Evolutionary conservation across 129 eudicot genomes (phyloP), one percentile per base, ranked within the genome.

Genomic region (Pulicaria dysenterica): DNA sequence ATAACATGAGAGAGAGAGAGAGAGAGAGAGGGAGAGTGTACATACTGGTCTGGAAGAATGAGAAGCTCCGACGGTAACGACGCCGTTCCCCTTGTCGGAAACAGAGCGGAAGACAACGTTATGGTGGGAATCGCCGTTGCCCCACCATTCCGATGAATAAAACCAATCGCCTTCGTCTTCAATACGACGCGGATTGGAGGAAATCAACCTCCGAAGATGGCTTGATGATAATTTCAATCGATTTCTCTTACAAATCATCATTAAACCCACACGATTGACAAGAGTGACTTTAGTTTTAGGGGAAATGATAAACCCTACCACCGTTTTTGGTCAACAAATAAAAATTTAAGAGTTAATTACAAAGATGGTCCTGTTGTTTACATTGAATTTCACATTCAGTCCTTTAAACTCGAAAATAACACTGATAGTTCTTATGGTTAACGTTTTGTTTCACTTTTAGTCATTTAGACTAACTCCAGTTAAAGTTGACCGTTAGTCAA

Each of bases 131-230:
- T 74, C 65, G 68, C 46, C 81, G 72, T 43, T 56, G 46, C 61
- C 87, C 98, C 98, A 93, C 98, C 98, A 93, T 74, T 93, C 98
- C 5, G 96, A 77, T 13, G 98, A 74, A 77, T 89, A 93, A 24
- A 54, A 45, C 98, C 98, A 90, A 61, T 88, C 95, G 42, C 96
- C 98, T 80, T 90, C 98, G 55, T 93, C 98, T 46, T 75, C 83
- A 7, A 75, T 74, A 37, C 75, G 76, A 45, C 80, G 81, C 12
- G 68, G 76, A 57, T 73, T 74, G 17, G 81, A 84, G 31, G 88
- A 78, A 3, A 80, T 43, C 7, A 75, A 74, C 34, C 81, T 17
- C n/a, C 82, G 79, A 15, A 84, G 82, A 72, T 82, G 45, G 54
- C 16, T 72, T 36, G 81, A 64, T 46, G 60, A 46, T n/a, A 61